Percentiles rank a stretch among this genome's conserved stretches.
Evolutionary conservation across 176 grass and related monocot species (phyloP).

Genomic region (Olyra latifolia): DNA sequence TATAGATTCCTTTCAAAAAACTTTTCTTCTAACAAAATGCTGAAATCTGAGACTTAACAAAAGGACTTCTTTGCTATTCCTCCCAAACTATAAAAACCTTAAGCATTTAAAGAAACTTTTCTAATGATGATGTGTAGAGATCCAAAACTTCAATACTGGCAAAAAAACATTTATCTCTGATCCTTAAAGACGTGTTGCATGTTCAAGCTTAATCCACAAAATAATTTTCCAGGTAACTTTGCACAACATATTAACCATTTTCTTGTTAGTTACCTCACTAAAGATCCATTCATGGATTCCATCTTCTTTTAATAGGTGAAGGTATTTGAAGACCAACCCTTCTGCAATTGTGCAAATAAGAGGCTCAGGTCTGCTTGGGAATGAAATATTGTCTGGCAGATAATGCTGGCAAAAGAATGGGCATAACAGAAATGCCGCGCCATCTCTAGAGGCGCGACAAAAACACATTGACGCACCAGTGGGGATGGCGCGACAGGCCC

Average conservation of each 20-base stretch:
- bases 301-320: constrained; percentile 63
- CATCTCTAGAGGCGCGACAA: too few relatives aligned
- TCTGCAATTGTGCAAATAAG: constrained; percentile 52
- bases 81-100: not conserved
- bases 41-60: not conserved
- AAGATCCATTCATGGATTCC: constrained; percentile 89
- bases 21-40: not conserved
- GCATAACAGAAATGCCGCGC: too few relatives aligned
- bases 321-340: constrained; percentile 83
- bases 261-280: constrained; percentile 67
- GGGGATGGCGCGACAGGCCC: too few relatives aligned
- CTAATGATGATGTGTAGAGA: not conserved
- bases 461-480: too few relatives aligned
- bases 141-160: not conserved
- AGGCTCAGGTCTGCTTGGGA: constrained; percentile 13
- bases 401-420: constrained; percentile 1
- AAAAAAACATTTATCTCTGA: not conserved
- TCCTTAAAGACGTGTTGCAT: not conserved
- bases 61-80: not conserved
- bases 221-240: constrained; percentile 2
- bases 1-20: not conserved
- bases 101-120: not conserved
- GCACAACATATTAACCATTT: constrained; percentile 8
- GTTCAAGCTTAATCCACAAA: constrained; percentile 9
- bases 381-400: constrained; percentile 12